Conservation (phyloP, 2,329 filamentous ascomycete species). For the Ophiocordyceps sinensis region DNA sequence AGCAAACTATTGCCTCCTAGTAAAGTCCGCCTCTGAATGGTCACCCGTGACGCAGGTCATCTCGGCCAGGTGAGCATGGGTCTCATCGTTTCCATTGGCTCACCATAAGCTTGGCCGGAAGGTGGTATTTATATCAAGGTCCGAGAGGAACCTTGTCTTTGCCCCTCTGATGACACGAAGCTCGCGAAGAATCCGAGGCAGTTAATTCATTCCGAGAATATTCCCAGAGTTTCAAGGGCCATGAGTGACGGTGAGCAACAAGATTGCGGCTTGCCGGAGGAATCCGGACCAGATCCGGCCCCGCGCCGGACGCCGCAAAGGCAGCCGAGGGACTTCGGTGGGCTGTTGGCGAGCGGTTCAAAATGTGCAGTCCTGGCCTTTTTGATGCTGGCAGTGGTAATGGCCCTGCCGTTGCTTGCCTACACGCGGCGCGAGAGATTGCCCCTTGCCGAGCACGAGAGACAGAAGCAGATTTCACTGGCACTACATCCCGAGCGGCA, state of each 20-base stretch:
- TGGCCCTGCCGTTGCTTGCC: slow-evolving; percentile 3
- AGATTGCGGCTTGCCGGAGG: slow-evolving; percentile 2
- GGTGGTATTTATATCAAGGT: too few relatives aligned
- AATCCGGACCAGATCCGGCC: not conserved
- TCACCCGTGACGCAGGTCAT: too few relatives aligned
- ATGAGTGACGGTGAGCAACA: not conserved
- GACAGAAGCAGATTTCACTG: slow-evolving; percentile 5
- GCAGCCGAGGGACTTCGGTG: not conserved
- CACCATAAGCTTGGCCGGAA: too few relatives aligned
- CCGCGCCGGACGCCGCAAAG: not conserved
- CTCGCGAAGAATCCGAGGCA: too few relatives aligned
- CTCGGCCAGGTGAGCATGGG: too few relatives aligned
- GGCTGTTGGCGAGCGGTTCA: not conserved
- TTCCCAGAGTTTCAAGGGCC: too few relatives aligned
- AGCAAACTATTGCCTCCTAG: too few relatives aligned
- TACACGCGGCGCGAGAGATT: not conserved
- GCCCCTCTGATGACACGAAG: too few relatives aligned
- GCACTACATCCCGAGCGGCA: slow-evolving; percentile 6
- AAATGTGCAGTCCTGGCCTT: slow-evolving; percentile 1
- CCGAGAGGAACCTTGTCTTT: too few relatives aligned
- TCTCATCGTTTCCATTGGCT: too few relatives aligned
- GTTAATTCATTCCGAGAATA: too few relatives aligned
- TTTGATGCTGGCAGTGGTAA: not conserved
- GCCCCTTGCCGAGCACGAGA: not conserved
- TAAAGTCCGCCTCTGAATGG: too few relatives aligned